Percentiles rank a stretch among this genome's conserved stretches.
phyloP scores from a whole-genome alignment of 2,329 filamentous ascomycete genomes.

The Trichocomaceae sp. region DNA sequence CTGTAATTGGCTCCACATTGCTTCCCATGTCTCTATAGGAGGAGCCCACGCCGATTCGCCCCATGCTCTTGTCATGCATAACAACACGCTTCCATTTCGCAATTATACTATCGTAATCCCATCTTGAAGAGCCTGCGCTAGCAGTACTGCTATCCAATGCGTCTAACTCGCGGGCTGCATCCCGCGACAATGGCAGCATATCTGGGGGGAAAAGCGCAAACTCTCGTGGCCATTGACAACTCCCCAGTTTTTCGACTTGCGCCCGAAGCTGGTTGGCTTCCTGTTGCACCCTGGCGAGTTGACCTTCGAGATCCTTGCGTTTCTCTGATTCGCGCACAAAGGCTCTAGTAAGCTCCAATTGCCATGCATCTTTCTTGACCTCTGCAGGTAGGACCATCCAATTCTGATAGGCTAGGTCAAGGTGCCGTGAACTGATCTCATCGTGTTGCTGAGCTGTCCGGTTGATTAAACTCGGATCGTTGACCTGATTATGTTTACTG shows the following conservation, averaged over 20 bases:
- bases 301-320: constrained; percentile 37
- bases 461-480: constrained; percentile 36
- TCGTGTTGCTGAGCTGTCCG: constrained; percentile 55
- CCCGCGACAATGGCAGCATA: constrained; percentile 34
- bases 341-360: constrained; percentile 42
- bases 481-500: constrained; percentile 20
- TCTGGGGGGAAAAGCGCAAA: constrained; percentile 45
- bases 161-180: constrained; percentile 34
- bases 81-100: constrained; percentile 45
- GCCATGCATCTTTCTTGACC: constrained; percentile 45
- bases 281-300: constrained; percentile 40
- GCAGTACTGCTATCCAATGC: constrained; percentile 28
- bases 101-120: constrained; percentile 45
- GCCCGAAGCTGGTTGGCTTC: constrained; percentile 44
- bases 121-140: constrained; percentile 31
- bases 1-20: constrained; percentile 8
- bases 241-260: constrained; percentile 41
- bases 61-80: constrained; percentile 40
- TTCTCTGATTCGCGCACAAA: constrained; percentile 41
- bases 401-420: constrained; percentile 68
- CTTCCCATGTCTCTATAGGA: constrained; percentile 19
- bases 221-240: constrained; percentile 44
- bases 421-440: constrained; percentile 63
- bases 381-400: constrained; percentile 62
- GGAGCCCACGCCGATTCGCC: constrained; percentile 26